Base-by-base conservation (phyloP, 73 alveolate genomes). In the Uronychia setigera region DNA sequence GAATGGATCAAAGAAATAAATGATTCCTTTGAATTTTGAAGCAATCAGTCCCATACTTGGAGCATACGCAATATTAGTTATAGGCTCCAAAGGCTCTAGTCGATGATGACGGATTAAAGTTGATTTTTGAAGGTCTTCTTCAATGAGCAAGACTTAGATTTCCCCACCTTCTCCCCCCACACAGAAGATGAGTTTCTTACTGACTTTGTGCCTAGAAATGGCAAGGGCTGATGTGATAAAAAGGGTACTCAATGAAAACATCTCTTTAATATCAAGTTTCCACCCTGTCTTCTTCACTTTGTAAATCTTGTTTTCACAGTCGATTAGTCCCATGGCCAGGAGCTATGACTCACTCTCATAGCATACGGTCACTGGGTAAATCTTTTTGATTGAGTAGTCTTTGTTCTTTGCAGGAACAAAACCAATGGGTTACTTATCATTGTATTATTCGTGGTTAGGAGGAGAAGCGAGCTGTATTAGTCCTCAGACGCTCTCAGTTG, bases 261-360 rank as follows among this genome's bases (percentile, higher is more conserved):
- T 33, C 33, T 87, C 93, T 5, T 31, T 1, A 11, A 87, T 59
- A 26, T 81, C 60, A 29, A 87, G 76, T 1, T 80, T 27, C 31
- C 77, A 5, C 0, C 93, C 93, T 28, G 86, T 25, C 79, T 57
- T 33, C 81, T 87, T 87, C 30, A 87, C 1, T 19, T n/a, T 0
- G 32, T 87, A 87, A 9, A 87, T 33, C 60, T 87, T 87, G n/a
- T 29, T 74, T 11, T 87, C 93, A 33, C 83, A 59, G 86, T 87
- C 93, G 1, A 87, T 87, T 60, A 87, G 78, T 29, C 89, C 35
- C 27, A 87, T 74, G 31, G 93, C 87, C n/a, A 87, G 76, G 32
- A 81, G 82, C 58, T 79, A 32, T 29, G 83, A 67, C 82, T 80
- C 77, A 13, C 26, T 30, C 29, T 87, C 83, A 32, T 74, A 80